Percentiles rank a stretch among this genome's conserved stretches.
Conservation (phyloP, 1,284 basidiomycete genomes). For the Microbotryum lychnidis-dioicae region DNA sequence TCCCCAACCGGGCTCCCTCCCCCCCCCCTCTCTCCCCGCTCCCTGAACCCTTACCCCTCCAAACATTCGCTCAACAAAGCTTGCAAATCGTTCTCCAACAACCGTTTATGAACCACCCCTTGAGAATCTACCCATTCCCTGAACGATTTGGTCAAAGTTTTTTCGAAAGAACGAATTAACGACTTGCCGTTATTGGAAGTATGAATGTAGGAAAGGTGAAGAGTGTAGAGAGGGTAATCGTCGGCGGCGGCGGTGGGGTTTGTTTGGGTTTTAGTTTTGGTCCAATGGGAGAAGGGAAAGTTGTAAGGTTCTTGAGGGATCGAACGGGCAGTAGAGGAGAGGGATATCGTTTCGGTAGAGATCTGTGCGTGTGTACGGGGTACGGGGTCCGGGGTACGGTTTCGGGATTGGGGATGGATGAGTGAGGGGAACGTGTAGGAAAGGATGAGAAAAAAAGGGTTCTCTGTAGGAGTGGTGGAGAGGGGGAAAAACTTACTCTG, state of each 20-base stretch:
- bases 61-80: conserved; percentile 8
- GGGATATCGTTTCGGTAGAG: conserved; percentile 67
- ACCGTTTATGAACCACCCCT: conserved; percentile 2
- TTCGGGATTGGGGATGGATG: conserved; percentile 1
- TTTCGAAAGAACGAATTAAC: conserved; percentile 22
- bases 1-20: neutral
- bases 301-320: conserved; percentile 33
- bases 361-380: conserved; percentile 48
- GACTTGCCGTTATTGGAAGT: conserved; percentile 64
- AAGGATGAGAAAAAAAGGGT: neutral
- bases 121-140: conserved; percentile 29
- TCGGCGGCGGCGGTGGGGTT: neutral
- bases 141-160: conserved; percentile 11
- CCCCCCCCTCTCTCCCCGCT: too few species aligned
- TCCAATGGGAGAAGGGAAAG: conserved; percentile 34
- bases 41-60: conserved; percentile 2
- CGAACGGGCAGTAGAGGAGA: conserved; percentile 57
- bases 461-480: neutral
- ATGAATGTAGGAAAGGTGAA: conserved; percentile 59
- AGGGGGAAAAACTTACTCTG: conserved; percentile 47
- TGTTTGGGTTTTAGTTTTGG: conserved; percentile 14
- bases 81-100: conserved; percentile 22
- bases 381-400: neutral
- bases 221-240: conserved; percentile 52
- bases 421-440: neutral